Evolutionary conservation across 2,329 filamentous ascomycete genomes (phyloP).

Genomic region (Pseudogymnoascus sp.): DNA sequence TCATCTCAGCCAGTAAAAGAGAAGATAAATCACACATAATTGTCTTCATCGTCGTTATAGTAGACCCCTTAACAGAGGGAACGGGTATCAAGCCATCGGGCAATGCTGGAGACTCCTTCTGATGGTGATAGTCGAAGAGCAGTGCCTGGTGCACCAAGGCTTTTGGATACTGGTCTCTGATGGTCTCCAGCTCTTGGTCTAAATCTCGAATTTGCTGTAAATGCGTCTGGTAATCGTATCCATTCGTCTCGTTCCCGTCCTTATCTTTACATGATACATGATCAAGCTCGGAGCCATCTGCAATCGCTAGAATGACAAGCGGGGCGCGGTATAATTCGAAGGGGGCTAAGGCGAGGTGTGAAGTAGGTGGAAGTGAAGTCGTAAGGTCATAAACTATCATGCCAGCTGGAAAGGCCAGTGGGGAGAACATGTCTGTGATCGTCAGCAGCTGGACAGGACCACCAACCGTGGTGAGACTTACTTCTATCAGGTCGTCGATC

Average conservation of each 20-base stretch:
- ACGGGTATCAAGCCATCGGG: conserved; percentile 64
- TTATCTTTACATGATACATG: conserved; percentile 47
- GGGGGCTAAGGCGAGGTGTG: conserved; percentile 71
- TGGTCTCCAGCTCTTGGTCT: conserved; percentile 60
- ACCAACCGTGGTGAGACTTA: conserved; percentile 37
- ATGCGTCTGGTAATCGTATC: conserved; percentile 37
- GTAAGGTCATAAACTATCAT: conserved; percentile 83
- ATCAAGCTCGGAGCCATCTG: conserved; percentile 67
- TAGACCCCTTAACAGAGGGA: conserved; percentile 59
- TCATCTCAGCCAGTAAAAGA: conserved; percentile 66
- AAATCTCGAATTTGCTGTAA: conserved; percentile 53
- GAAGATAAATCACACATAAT: conserved; percentile 74
- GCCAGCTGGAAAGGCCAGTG: conserved; percentile 76
- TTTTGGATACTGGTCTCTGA: conserved; percentile 66
- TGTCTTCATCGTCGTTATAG: conserved; percentile 72
- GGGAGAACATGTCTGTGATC: conserved; percentile 79
- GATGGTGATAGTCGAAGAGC: conserved; percentile 63
- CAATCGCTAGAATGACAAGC: conserved; percentile 73
- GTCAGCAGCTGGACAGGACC: conserved; percentile 5
- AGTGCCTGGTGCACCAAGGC: conserved; percentile 71
- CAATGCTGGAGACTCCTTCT: conserved; percentile 42
- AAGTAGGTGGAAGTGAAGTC: conserved; percentile 69
- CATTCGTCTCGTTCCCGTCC: conserved; percentile 46
- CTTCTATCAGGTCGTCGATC: conserved; percentile 80
- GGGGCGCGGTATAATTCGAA: conserved; percentile 88